Evolutionary conservation across 306 rosid species (phyloP), one percentile per base, ranked within the genome.

Genomic region (Oemleria cerasiformis): DNA sequence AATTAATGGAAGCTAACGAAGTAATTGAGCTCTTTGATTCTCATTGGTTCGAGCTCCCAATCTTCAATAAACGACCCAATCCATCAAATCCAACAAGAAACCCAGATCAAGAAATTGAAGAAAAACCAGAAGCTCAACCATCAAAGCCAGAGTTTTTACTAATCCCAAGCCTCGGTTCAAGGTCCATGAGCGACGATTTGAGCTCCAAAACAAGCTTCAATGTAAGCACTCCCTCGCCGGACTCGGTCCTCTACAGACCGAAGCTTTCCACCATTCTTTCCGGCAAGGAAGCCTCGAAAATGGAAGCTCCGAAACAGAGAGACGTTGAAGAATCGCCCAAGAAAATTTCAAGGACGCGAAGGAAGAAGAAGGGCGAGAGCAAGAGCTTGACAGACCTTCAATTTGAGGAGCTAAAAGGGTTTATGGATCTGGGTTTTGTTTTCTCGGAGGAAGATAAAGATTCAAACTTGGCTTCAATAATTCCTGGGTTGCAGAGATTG

Each of bases 381-480:
- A 92, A 90, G 92, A 93, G 97, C 78, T 78, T 87, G 44, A 75
- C 94, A 19, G 92, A 93, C 73, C 97, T 93, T 71, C 94, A 93
- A 66, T 87, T 88, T 71, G 81, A 93, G 71, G 98, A 93, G 83
- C 76, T 90, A 42, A 87, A 87, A 84, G 98, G 97, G 80, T 93
- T 90, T 73, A 81, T 85, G 92, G 97, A 93, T 84, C 71, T 93
- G 63, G 98, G 97, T 36, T 91, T 91, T 85, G 92, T 88, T 72
- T 90, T 91, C 86, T 81, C 88, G 0, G 94, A 91, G 67, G 87
- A 94, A 77, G 96, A 91, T 60, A 84, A 78, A 48, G 88, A 91
- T 49, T 83, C 96, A 53, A 86, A 63, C 73, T 87, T 91, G 97
- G 94, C 80, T 76, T 81, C 89, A 8, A 86, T 93, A 58, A 79